Evolutionary conservation across 192 early-diverging fungal genomes (phyloP), one percentile per base, ranked within the genome.

Genomic region (Backusella circina): DNA sequence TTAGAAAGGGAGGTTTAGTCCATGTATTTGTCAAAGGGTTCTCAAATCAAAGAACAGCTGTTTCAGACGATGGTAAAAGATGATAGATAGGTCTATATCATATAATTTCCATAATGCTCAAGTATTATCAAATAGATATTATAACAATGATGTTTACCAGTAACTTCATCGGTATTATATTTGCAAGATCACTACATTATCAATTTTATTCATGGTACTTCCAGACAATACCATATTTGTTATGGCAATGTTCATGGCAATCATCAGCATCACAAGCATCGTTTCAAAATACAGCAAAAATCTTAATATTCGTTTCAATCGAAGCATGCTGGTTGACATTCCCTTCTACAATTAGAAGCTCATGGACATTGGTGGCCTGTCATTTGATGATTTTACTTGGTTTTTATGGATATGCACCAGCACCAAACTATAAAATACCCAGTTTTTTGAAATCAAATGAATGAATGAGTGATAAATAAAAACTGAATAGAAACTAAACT

Each of bases 181-280:
- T 93, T 81, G 92, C 96, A 5, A 83, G 97, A 28, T 92, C 93
- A 1, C 83, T 99, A 70, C 97, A 99, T 78, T 98, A 97, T 78
- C 96, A 98, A 86, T 99, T 99, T 79, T 99, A 95, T 76, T 85
- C 94, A 0, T 99, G 97, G 97, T 99, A 98, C 80, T 93, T 84
- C 39, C 91, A 94, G 80, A 87, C 90, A 37, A 47, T 98, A 36
- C 97, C 97, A 13, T 94, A 92, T 67, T 77, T 99, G 9, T 75
- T 96, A 15, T 92, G 90, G 84, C 83, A 89, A 64, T 82, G 82
- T 10, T 44, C 44, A 13, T 82, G 81, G 81, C 54, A 61, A 28
- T 69, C 66, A 32, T 54, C 72, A 21, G 36, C 41, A 10, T 82
- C 37, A 61, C 41, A 44, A 0, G 30, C 16, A 5, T 41, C 23